Base-by-base conservation (phyloP, 345 rosid genomes). In the Cardamine resedifolia region DNA sequence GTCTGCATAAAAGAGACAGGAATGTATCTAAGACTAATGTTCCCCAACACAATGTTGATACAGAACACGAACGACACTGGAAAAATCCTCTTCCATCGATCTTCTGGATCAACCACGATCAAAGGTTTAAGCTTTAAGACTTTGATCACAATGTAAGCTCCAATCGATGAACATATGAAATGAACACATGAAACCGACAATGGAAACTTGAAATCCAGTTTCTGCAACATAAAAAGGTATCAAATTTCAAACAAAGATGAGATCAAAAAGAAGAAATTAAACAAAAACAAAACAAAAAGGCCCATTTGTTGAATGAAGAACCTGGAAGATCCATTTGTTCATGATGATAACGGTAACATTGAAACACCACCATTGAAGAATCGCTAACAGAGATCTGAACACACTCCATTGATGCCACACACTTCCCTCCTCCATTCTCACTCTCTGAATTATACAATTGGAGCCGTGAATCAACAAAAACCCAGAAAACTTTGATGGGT, bases 271-370 rank as follows among this genome's bases (percentile, higher is more conserved):
- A 10, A 36, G 14, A 36, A 10, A 36, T 36, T 3, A 36, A 39
- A 24, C 23, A 18, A 31, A 31, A 15, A n/a, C n/a, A n/a, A n/a
- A n/a, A n/a, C n/a, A 31, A 57, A 36, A 36, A 10, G 4, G n/a
- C 27, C 44, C 8, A 58, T 5, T 38, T 58, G 3, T 33, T 6
- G 16, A 3, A 4, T 26, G 12, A 53, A 15, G 1, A 10, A 92
- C 99, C 99, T 95, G 98, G 58, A 95, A 95, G 91, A 95, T 95
- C 99, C 99, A 95, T 79, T 95, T 95, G 92, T 95, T 95, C 83
- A 83, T 90, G 86, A 95, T 87, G 82, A 95, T 95, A 19, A 95
- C 97, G 19, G 97, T 85, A n/a, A 95, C 99, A 64, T 95, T 95
- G 83, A 91, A 95, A 47, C 68, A 82, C 99, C 97, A 91, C 99